These are phyloP conservation scores for Aphanomyces invadans DNA, from an alignment of 352 stramenopile species.

Conservation along the genomic window DNA sequence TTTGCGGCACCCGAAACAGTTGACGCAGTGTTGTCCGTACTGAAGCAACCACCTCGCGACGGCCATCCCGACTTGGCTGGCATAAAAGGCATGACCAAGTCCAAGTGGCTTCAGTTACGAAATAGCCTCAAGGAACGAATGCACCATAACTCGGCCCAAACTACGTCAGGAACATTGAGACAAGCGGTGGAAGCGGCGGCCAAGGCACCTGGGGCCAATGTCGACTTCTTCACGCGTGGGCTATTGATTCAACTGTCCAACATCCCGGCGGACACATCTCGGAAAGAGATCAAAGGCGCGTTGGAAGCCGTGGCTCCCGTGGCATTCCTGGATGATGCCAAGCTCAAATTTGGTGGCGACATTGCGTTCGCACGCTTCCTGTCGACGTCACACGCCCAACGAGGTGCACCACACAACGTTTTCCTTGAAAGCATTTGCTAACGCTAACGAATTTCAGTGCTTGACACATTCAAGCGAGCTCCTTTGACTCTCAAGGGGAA, in stretches of 20 bases:
- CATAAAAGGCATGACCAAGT: slow-evolving; percentile 53
- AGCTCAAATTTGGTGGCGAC: slow-evolving; percentile 8
- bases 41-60: slow-evolving; percentile 14
- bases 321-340: slow-evolving; percentile 21
- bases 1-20: slow-evolving; percentile 39
- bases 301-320: slow-evolving; percentile 14
- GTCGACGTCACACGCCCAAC: slow-evolving; percentile 14
- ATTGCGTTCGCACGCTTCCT: slow-evolving; percentile 9
- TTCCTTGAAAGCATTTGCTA: not conserved
- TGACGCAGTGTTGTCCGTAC: slow-evolving; percentile 28
- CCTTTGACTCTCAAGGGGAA: slow-evolving; percentile 2
- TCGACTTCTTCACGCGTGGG: slow-evolving; percentile 16
- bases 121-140: slow-evolving; percentile 52
- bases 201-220: not conserved
- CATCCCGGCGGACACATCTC: not conserved
- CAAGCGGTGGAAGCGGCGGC: slow-evolving; percentile 12
- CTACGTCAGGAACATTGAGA: not conserved
- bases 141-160: not conserved
- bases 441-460: not conserved
- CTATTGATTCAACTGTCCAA: slow-evolving; percentile 11
- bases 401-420: not conserved
- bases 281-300: slow-evolving; percentile 18
- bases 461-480: not conserved
- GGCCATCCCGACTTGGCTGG: slow-evolving; percentile 26
- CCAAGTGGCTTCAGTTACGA: slow-evolving; percentile 51